phyloP scores from a whole-genome alignment of 345 rosid genomes.

The Luvunga scandens region DNA sequence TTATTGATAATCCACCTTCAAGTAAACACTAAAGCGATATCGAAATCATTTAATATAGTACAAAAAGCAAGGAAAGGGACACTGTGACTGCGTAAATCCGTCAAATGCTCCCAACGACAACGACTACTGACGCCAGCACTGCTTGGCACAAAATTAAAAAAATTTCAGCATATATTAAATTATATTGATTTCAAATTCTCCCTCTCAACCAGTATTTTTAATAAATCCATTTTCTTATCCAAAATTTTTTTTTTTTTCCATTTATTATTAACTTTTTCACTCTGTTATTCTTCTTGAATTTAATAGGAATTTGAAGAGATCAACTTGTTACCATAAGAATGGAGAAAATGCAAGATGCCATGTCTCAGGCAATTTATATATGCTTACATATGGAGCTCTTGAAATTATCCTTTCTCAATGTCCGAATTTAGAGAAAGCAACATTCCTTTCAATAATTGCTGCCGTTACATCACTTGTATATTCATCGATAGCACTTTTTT shows the following conservation, averaged over 20 bases:
- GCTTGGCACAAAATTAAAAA: no score
- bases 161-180: no score
- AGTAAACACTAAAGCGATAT: no score
- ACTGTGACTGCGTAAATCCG: no score
- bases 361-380: conserved; percentile 25
- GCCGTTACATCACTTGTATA: conserved; percentile 23
- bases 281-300: background rate
- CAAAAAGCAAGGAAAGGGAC: no score
- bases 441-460: conserved; percentile 23
- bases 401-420: conserved; percentile 47
- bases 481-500: conserved; percentile 14
- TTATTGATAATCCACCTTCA: no score
- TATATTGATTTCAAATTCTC: no score
- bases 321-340: conserved; percentile 28
- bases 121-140: no score
- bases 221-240: no score
- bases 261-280: background rate
- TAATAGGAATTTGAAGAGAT: conserved; percentile 28
- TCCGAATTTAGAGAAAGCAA: conserved; percentile 36
- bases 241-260: background rate
- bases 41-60: no score
- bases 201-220: no score
- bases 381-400: conserved; percentile 25
- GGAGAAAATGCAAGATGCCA: conserved; percentile 14
- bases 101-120: no score